These are phyloP conservation scores for Capronia epimyces DNA, from an alignment of 2,329 filamentous ascomycete species.

Conservation along the genomic window DNA sequence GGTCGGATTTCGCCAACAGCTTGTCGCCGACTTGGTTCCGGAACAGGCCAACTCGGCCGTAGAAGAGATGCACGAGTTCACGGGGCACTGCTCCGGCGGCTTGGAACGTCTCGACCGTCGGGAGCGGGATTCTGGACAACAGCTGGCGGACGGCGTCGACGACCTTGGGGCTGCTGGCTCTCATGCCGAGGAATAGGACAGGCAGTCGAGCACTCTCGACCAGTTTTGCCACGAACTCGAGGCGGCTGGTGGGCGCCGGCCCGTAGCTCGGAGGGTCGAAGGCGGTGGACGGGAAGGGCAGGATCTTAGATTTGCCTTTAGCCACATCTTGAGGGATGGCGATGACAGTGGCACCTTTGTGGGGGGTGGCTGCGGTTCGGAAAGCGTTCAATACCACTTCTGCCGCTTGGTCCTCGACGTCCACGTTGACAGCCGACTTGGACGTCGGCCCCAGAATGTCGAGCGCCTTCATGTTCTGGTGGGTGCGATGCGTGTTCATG, in stretches of 20 bases:
- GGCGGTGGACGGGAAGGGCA: constrained; percentile 37
- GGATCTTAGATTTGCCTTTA: constrained; percentile 36
- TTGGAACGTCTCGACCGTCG: constrained; percentile 49
- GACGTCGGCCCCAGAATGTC: constrained; percentile 43
- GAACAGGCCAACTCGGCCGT: constrained; percentile 46
- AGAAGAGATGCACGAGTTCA: constrained; percentile 43
- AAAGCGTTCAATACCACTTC: constrained; percentile 47
- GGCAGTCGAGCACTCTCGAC: constrained; percentile 37
- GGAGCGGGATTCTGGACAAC: constrained; percentile 40
- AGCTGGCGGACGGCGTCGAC: constrained; percentile 42
- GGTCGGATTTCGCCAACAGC: constrained; percentile 41
- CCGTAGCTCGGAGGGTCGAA: constrained; percentile 42
- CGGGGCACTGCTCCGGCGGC: constrained; percentile 45
- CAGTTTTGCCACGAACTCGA: constrained; percentile 35
- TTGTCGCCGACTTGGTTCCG: constrained; percentile 47
- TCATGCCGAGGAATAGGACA: constrained; percentile 44
- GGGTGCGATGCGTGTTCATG: constrained; percentile 44
- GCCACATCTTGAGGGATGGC: constrained; percentile 45
- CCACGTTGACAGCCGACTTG: constrained; percentile 41
- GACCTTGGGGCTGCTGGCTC: constrained; percentile 39
- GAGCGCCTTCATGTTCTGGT: constrained; percentile 44
- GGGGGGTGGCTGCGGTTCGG: constrained; percentile 39
- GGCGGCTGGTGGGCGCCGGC: constrained; percentile 33
- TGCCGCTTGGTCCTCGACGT: constrained; percentile 46
- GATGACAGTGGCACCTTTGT: constrained; percentile 43